Conservation (phyloP, 768 basidiomycete genomes). For the Mycena kentingensis region DNA sequence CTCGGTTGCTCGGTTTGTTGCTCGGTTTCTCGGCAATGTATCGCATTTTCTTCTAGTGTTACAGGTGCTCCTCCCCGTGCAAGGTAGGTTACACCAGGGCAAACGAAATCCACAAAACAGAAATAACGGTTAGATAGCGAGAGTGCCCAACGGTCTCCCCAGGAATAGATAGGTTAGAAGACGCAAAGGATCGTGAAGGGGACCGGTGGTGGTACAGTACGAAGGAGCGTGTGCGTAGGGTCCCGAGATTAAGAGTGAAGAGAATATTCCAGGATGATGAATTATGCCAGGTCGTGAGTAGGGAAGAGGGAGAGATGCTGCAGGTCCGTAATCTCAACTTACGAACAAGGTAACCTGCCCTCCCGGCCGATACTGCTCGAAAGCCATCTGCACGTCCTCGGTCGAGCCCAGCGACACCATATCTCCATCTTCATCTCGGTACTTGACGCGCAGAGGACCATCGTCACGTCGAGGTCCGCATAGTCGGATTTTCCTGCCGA, state of each 20-base stretch:
- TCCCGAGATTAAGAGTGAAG: conserved; percentile 34
- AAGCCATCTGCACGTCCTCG: conserved; percentile 93
- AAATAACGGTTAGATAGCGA: conserved; percentile 31
- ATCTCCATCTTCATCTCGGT: conserved; percentile 92
- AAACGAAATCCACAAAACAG: conserved; percentile 33
- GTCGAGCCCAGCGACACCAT: conserved; percentile 85
- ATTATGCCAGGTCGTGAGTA: conserved; percentile 20
- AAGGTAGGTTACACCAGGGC: conserved; percentile 23
- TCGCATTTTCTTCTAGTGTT: conserved; percentile 34
- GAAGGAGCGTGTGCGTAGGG: conserved; percentile 21
- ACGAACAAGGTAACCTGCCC: conserved; percentile 82
- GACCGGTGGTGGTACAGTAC: conserved; percentile 22
- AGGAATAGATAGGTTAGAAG: conserved; percentile 24
- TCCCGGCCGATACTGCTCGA: conserved; percentile 79
- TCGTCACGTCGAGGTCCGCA: conserved; percentile 83
- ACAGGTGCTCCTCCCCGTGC: conserved; percentile 36
- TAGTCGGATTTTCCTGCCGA: conserved; percentile 89
- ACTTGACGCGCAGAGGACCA: conserved; percentile 82
- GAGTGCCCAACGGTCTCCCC: conserved; percentile 14
- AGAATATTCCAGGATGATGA: conserved; percentile 24
- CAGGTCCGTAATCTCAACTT: too few relatives aligned
- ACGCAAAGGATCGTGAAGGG: conserved; percentile 16
- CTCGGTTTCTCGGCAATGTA: too few relatives aligned
- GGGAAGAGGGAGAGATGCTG: conserved; percentile 41
- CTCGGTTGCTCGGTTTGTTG: too few relatives aligned